Conservation (phyloP, 306 rosid genomes). For the Castanea sativa region DNA sequence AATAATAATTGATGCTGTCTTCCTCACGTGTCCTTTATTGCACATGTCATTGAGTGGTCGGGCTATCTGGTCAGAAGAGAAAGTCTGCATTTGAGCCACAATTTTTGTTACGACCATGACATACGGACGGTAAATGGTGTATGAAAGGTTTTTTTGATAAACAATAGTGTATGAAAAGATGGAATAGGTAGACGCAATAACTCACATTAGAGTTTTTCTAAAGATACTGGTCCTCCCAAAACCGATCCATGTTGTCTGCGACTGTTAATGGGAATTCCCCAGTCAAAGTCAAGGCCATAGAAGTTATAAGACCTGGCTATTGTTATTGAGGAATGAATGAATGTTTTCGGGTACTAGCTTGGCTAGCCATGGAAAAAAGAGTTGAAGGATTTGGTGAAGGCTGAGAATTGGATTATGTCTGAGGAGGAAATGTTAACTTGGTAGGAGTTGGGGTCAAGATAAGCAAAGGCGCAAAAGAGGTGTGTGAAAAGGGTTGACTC, state of each 20-base stretch:
- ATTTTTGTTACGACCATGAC: too few relatives aligned
- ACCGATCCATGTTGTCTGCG: constrained; percentile 2
- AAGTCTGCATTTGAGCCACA: too few relatives aligned
- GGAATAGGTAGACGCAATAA: too few relatives aligned
- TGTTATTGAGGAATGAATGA: constrained; percentile 36
- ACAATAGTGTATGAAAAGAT: too few relatives aligned
- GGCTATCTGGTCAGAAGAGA: too few relatives aligned
- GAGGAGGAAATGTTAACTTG: constrained; percentile 31
- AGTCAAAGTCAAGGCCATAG: constrained; percentile 44
- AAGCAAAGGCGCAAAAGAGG: constrained; percentile 58
- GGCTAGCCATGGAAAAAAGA: constrained; percentile 43
- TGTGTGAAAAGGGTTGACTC: constrained; percentile 56
- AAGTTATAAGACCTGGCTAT: constrained; percentile 30
- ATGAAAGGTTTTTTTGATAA: too few relatives aligned
- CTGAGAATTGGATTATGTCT: constrained; percentile 20
- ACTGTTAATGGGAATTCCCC: constrained; percentile 31
- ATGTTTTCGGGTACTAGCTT: constrained; percentile 11
- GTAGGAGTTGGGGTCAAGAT: constrained; percentile 18
- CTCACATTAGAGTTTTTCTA: too few relatives aligned
- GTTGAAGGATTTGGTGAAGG: constrained; percentile 18
- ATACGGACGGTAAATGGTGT: too few relatives aligned
- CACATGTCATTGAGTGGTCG: too few relatives aligned
- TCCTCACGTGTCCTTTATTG: too few relatives aligned
- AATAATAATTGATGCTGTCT: too few relatives aligned
- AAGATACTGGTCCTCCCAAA: too few relatives aligned